phyloP scores from a whole-genome alignment of 805 yeast species.

The Lipomyces chichibuensis region DNA sequence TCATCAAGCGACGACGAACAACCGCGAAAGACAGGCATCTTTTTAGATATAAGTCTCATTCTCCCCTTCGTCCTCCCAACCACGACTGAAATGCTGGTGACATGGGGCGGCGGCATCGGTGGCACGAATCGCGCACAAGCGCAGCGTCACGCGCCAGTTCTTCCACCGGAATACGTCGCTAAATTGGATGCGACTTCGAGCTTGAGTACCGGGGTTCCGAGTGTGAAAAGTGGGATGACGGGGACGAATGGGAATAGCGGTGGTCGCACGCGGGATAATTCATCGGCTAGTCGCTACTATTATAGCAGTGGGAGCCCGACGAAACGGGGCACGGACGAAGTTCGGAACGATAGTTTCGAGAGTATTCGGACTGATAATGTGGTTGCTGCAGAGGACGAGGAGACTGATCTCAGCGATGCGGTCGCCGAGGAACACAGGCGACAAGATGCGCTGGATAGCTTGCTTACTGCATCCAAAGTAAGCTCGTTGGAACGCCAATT shows the following conservation, averaged over 20 bases:
- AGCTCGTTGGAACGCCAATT: constrained; percentile 21
- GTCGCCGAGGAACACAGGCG: not conserved
- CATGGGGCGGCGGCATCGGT: constrained; percentile 77
- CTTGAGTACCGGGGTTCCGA: constrained; percentile 31
- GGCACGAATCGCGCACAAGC: constrained; percentile 60
- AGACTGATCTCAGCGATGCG: not conserved
- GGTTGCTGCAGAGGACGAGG: constrained; percentile 2
- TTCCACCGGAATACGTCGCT: constrained; percentile 72
- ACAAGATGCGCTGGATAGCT: not conserved
- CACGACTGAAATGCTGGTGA: constrained; percentile 67
- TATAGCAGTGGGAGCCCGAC: constrained; percentile 1
- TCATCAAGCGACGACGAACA: constrained; percentile 20
- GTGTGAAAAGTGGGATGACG: constrained; percentile 27
- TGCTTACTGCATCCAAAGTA: constrained; percentile 8
- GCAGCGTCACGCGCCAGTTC: constrained; percentile 65
- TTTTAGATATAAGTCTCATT: constrained; percentile 43
- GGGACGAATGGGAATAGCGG: constrained; percentile 14
- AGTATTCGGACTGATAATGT: not conserved
- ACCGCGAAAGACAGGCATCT: constrained; percentile 33
- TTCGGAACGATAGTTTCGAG: not conserved
- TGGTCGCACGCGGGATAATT: constrained; percentile 12
- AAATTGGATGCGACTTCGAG: constrained; percentile 58
- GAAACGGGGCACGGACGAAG: not conserved
- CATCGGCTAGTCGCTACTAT: constrained; percentile 10
- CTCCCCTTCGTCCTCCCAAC: constrained; percentile 69